phyloP scores from a whole-genome alignment of 2,329 filamentous ascomycete species.

The Ceratocystis cubensis region DNA sequence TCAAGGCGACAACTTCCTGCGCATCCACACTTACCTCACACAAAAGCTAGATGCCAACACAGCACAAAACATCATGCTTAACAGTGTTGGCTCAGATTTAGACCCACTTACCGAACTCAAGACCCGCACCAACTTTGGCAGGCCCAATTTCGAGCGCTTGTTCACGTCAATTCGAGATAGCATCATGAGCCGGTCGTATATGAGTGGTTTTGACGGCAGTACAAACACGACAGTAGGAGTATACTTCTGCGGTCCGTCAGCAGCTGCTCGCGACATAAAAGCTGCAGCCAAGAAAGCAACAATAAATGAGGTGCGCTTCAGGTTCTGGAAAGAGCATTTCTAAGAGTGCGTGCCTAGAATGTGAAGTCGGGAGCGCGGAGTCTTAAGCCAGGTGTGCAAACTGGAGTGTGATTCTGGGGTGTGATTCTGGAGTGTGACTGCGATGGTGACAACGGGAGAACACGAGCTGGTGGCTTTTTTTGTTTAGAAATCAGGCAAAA shows the following conservation, averaged over 20 bases:
- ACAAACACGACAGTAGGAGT: constrained; percentile 46
- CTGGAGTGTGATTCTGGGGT: not conserved
- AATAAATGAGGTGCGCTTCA: constrained; percentile 72
- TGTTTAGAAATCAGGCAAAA: too few relatives aligned
- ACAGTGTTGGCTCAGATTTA: constrained; percentile 67
- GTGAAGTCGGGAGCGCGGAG: not conserved
- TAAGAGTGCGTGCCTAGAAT: constrained; percentile 28
- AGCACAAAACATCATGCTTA: constrained; percentile 77
- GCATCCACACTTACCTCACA: constrained; percentile 83
- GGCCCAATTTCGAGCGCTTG: constrained; percentile 65
- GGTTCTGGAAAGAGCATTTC: constrained; percentile 98
- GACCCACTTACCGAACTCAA: constrained; percentile 76
- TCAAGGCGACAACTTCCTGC: constrained; percentile 60
- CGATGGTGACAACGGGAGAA: too few relatives aligned
- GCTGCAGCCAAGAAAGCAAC: constrained; percentile 66
- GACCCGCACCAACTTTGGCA: constrained; percentile 74
- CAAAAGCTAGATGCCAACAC: constrained; percentile 73
- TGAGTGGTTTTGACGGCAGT: constrained; percentile 57
- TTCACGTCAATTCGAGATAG: constrained; percentile 68
- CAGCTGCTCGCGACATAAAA: constrained; percentile 64
- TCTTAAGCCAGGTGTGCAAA: not conserved
- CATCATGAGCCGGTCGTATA: constrained; percentile 62
- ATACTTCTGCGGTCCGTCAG: constrained; percentile 22
- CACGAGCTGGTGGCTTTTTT: too few relatives aligned
- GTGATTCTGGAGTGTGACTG: too few relatives aligned